phyloP scores from a whole-genome alignment of 257 asterid species.

The Anisodus acutangulus region DNA sequence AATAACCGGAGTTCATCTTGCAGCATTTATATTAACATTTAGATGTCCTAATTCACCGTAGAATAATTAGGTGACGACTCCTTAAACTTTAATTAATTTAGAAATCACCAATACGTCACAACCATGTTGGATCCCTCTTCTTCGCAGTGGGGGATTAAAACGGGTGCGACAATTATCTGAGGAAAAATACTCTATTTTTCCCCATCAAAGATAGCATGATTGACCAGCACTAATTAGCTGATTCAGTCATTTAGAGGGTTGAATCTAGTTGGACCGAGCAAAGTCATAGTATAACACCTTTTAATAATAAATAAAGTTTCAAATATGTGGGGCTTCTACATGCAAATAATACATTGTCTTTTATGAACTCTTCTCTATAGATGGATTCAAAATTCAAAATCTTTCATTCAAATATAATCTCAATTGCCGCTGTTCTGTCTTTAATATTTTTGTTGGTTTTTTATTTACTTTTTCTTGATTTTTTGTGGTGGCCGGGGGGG shows the following conservation, averaged over 20 bases:
- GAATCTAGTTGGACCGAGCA: neutral
- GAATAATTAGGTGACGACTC: no score
- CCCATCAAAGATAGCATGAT: neutral
- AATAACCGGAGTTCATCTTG: no score
- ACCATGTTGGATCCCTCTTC: no score
- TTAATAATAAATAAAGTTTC: neutral
- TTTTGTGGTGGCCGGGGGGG: neutral
- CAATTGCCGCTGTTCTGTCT: neutral
- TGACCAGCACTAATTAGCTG: neutral
- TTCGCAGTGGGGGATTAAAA: no score
- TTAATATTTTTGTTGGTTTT: neutral
- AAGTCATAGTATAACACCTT: neutral
- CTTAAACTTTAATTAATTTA: no score
- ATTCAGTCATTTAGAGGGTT: slow-evolving; percentile 6
- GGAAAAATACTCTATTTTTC: neutral
- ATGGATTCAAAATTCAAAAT: neutral
- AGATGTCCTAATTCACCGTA: no score
- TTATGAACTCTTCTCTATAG: slow-evolving; percentile 9
- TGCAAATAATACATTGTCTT: neutral
- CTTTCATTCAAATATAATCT: slow-evolving; percentile 8
- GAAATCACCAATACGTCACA: no score
- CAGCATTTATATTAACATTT: no score
- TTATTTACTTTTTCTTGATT: neutral
- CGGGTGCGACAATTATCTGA: no score
- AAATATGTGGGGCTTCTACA: slow-evolving; percentile 27